Conservation (phyloP, 805 yeast genomes). For the Starmerella gropengiesseri region DNA sequence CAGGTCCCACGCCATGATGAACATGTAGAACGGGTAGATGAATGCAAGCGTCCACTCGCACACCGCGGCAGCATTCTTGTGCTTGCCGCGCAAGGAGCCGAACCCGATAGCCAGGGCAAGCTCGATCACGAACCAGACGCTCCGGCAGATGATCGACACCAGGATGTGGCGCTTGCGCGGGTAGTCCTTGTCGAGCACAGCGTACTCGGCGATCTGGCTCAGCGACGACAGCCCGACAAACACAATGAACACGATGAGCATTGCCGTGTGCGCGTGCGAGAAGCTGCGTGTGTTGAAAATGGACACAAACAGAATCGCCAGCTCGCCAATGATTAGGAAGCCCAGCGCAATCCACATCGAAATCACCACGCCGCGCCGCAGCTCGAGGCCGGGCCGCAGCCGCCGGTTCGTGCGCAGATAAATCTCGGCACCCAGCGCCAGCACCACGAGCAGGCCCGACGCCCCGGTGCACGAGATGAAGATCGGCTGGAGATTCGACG, state of each 20-base stretch:
- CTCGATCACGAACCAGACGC: slow-evolving; percentile 57
- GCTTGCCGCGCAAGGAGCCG: slow-evolving; percentile 29
- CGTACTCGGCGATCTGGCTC: slow-evolving; percentile 38
- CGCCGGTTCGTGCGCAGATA: slow-evolving; percentile 47
- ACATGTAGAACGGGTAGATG: slow-evolving; percentile 63
- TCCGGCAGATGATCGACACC: slow-evolving; percentile 40
- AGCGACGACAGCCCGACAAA: slow-evolving; percentile 47
- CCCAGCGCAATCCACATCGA: slow-evolving; percentile 35
- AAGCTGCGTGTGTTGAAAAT: slow-evolving; percentile 56
- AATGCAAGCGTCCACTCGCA: slow-evolving; percentile 82
- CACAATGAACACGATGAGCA: slow-evolving; percentile 67
- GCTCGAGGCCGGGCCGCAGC: slow-evolving; percentile 35
- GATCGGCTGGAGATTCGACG: slow-evolving; percentile 63
- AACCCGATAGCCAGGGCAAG: slow-evolving; percentile 60
- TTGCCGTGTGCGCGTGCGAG: slow-evolving; percentile 42
- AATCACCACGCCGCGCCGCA: slow-evolving; percentile 24
- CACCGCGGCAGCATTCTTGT: slow-evolving; percentile 42
- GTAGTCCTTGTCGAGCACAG: slow-evolving; percentile 39
- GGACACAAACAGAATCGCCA: slow-evolving; percentile 64
- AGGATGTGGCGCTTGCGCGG: slow-evolving; percentile 28
- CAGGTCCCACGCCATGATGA: slow-evolving; percentile 59
- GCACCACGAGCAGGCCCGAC: slow-evolving; percentile 64
- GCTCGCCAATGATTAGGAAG: slow-evolving; percentile 47
- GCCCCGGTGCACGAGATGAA: slow-evolving; percentile 70
- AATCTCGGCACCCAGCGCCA: slow-evolving; percentile 54